Evolutionary conservation across 1,284 basidiomycete species (phyloP).

Genomic region (Rhodotorula glutinis): DNA sequence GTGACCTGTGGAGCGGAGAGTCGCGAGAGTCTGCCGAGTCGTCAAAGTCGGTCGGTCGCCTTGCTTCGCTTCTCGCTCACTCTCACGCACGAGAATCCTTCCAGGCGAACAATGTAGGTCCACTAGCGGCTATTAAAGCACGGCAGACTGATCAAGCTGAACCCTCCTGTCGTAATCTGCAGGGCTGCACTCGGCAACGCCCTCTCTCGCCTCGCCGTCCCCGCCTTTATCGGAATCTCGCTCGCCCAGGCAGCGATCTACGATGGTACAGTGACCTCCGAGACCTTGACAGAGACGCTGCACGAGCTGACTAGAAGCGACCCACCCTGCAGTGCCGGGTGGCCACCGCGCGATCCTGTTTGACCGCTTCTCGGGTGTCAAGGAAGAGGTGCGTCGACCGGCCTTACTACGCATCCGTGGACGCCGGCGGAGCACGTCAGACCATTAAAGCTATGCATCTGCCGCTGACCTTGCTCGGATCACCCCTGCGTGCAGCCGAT

Average conservation of each 20-base stretch:
- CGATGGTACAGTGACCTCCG: no score
- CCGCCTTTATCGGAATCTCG: conserved; percentile 66
- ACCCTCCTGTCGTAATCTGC: not conserved
- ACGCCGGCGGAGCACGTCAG: no score
- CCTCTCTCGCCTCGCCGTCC: conserved; percentile 53
- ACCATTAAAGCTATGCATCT: no score
- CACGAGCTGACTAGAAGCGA: not conserved
- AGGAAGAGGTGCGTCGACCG: conserved; percentile 55
- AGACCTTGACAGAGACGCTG: no score
- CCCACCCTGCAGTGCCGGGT: conserved; percentile 39
- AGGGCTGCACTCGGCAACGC: conserved; percentile 33
- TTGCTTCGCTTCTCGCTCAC: no score
- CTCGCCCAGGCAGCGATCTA: conserved; percentile 75
- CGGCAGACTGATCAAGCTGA: not conserved
- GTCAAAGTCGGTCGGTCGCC: no score
- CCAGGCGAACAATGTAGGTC: no score
- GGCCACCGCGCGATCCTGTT: conserved; percentile 85
- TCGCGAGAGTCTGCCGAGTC: not conserved
- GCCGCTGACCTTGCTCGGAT: not conserved
- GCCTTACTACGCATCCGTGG: not conserved
- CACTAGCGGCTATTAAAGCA: no score
- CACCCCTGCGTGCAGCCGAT: conserved; percentile 56
- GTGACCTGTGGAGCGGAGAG: not conserved
- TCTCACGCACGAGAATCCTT: no score
- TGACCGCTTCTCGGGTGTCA: conserved; percentile 93